Base-by-base conservation (phyloP, 2,329 filamentous ascomycete genomes). In the Phaeosphaeria sp. region DNA sequence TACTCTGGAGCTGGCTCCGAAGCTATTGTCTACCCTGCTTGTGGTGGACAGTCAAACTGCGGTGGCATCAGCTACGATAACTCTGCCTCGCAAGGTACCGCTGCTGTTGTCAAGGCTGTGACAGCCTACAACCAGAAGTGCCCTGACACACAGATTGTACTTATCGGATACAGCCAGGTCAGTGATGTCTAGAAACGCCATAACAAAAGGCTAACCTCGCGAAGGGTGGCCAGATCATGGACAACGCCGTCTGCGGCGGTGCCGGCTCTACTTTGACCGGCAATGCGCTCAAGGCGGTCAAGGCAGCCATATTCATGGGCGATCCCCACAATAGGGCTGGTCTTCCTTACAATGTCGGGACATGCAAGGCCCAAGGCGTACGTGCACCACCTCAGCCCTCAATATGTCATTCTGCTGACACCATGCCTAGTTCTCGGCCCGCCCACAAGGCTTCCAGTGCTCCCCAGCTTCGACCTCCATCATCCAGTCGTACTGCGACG, bases 401-500 rank as follows among this genome's bases (percentile, higher is more conserved):
- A 47, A 4, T n/a, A 15, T 2, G 0, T 1, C n/a, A 39, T 42
- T 30, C 22, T 5, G 21, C 53, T 65, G 46, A 69, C 39, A n/a
- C 6, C 22, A 17, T 18, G 15, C 10, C 10, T 59, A 89, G 86
- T 89, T 90, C 59, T 85, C 85, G 52, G 83, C 86, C 30, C 84
- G 87, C 4, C 82, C 85, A 0, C 67, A 78, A 4, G 85, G 85
- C 23, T 89, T 87, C 73, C 76, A 75, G 46, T 89, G 87, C 77
- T 63, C 72, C 2, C 80, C 81, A 1, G 82, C 85, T 5, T 80
- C 62, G 10, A 80, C 79, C 36, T 80, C 74, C 69, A 86, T 85
- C 66, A 85, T 89, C 64, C 79, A 88, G 76, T 86, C 85, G 4
- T 90, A 89, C 80, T 90, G 88, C 72, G 87, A 90, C 65, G 77